Percentiles rank a stretch among this genome's conserved stretches.
phyloP scores from a whole-genome alignment of 192 early-diverging fungal species.

The Rhizophagus clarus region DNA sequence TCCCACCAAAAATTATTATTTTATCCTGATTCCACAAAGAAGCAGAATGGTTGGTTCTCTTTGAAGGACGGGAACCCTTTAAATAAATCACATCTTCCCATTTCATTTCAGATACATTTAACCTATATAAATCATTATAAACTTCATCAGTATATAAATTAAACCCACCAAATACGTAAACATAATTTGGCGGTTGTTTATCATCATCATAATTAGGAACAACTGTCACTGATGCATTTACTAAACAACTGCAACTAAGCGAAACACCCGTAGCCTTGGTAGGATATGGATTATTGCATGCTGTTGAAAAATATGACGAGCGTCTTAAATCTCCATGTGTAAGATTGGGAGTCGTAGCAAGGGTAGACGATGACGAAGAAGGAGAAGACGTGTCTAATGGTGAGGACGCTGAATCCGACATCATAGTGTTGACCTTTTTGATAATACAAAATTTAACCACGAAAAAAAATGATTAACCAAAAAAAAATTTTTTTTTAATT shows the following conservation, averaged over 20 bases:
- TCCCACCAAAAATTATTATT: constrained; percentile 68
- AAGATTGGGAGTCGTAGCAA: constrained; percentile 18
- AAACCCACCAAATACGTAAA: constrained; percentile 67
- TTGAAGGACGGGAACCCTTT: constrained; percentile 53
- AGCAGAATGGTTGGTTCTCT: constrained; percentile 65
- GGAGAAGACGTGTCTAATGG: constrained; percentile 24
- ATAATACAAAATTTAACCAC: background rate
- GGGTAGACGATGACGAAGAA: constrained; percentile 23
- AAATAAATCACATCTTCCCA: constrained; percentile 60
- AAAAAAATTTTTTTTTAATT: background rate
- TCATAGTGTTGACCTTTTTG: background rate
- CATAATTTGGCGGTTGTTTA: constrained; percentile 4
- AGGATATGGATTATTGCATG: constrained; percentile 11
- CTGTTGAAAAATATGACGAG: background rate
- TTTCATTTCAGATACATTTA: constrained; percentile 45
- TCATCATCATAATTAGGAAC: constrained; percentile 33
- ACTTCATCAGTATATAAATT: constrained; percentile 69
- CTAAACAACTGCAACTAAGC: constrained; percentile 40
- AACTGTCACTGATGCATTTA: constrained; percentile 47
- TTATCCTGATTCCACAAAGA: constrained; percentile 59
- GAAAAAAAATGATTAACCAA: no score
- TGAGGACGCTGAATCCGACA: background rate
- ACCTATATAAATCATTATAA: constrained; percentile 62
- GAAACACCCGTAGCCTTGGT: constrained; percentile 28
- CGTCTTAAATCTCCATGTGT: background rate